Evolutionary conservation across 208 protist species (phyloP), one percentile per base, ranked within the genome.

Genomic region (Crithidia expoeki): DNA sequence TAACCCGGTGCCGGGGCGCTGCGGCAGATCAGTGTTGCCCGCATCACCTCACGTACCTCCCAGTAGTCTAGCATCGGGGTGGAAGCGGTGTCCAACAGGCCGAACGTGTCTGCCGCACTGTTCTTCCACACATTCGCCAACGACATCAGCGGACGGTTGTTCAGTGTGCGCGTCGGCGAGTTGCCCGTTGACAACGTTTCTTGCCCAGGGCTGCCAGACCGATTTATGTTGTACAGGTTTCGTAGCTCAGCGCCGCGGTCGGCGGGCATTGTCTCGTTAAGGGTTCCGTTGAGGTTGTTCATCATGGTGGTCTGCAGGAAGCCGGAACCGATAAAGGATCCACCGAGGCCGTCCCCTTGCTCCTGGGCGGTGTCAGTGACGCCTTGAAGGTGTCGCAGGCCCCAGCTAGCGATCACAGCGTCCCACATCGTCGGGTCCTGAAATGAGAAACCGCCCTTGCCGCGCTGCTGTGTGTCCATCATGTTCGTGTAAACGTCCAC

Each of bases 31-130:
- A 94, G 60, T 16, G 79, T 84, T 16, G 78, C 78, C 33, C 89
- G 82, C 47, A 94, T 79, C 23, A 88, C 63, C 62, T 94, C 89
- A 28, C 83, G 79, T 34, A 84, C 83, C 67, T 94, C 86, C 57
- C 66, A 63, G 80, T 94, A 94, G 34, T 85, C 81, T 19, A 92
- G 73, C 59, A 69, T 67, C 1, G 60, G 61, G 14, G 67, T 72
- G 44, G 59, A 51, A 30, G 36, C 56, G 27, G 66, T 23, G 53
- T 80, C 74, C 36, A 72, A 59, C 34, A 79, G 10, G 59, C 72
- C 73, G 17, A 63, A 58, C 27, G 66, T 52, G 27, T 79, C 76
- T 36, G 57, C 25, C 19, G 62, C 74, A 19, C 51, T 55, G 55
- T 68, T 68, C 19, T 52, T 53, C 58, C 56, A 67, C 56, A 63